A percentile compares a stretch with the other conserved stretches of the same genome.
Evolutionary conservation across 2,329 filamentous ascomycete species (phyloP).

Genomic region (Ceratocystis papillata): DNA sequence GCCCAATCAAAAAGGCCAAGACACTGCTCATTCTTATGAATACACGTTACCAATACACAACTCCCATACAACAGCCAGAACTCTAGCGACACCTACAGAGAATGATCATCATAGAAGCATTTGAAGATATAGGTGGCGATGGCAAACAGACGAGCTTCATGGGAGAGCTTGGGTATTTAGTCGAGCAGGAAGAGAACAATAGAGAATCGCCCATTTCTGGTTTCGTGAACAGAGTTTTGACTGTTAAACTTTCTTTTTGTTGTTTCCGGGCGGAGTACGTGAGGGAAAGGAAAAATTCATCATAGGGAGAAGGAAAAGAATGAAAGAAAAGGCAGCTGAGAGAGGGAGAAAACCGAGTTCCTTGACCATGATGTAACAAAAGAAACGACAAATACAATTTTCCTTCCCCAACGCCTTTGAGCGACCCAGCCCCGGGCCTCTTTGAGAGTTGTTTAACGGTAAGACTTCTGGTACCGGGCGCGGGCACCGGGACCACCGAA

Average conservation of each 20-base stretch:
- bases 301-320: slow-evolving; percentile 18
- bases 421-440: slow-evolving; percentile 24
- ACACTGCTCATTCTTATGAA: background rate
- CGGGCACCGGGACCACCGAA: slow-evolving; percentile 87
- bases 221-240: slow-evolving; percentile 14
- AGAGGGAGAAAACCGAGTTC: slow-evolving; percentile 25
- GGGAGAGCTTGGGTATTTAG: slow-evolving; percentile 10
- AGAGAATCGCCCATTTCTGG: slow-evolving; percentile 2
- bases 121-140: background rate
- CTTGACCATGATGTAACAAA: slow-evolving; percentile 26
- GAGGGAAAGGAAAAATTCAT: slow-evolving; percentile 18
- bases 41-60: background rate
- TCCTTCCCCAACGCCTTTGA: slow-evolving; percentile 25
- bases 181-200: slow-evolving; percentile 9
- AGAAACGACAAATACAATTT: slow-evolving; percentile 26
- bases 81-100: background rate
- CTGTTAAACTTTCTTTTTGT: slow-evolving; percentile 17
- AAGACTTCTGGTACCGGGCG: slow-evolving; percentile 97
- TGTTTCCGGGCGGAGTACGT: slow-evolving; percentile 12
- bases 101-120: background rate
- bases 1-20: background rate
- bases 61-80: background rate
- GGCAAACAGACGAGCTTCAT: slow-evolving; percentile 8
- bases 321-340: slow-evolving; percentile 25
- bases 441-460: slow-evolving; percentile 60